Evolutionary conservation across 2,329 filamentous ascomycete genomes (phyloP).

Genomic region (Fusarium acutatum): DNA sequence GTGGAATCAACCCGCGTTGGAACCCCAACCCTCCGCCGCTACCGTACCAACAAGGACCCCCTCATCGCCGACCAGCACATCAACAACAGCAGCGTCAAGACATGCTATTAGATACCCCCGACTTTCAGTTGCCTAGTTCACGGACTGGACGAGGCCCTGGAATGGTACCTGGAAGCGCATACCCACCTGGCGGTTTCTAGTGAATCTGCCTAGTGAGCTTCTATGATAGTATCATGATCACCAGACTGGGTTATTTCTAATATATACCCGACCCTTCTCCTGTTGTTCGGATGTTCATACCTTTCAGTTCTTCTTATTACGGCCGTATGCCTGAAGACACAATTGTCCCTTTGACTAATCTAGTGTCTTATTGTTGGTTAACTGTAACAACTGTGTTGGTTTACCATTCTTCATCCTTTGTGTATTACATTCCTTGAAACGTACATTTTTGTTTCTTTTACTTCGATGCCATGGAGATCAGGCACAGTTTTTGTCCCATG

Average conservation of each 20-base stretch:
- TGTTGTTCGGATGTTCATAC: slow-evolving; percentile 2
- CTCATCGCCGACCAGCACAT: slow-evolving; percentile 56
- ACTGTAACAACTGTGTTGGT: slow-evolving; percentile 2
- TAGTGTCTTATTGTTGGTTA: slow-evolving; percentile 9
- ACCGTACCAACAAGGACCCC: slow-evolving; percentile 54
- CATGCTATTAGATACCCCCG: slow-evolving; percentile 82
- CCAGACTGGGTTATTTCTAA: not conserved
- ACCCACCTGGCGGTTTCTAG: slow-evolving; percentile 52
- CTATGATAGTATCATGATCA: not conserved
- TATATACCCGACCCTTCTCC: not conserved
- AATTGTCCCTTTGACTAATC: slow-evolving; percentile 16
- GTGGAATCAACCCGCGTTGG: slow-evolving; percentile 90
- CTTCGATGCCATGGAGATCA: slow-evolving; percentile 9
- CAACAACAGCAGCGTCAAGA: slow-evolving; percentile 70
- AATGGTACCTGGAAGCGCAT: slow-evolving; percentile 64
- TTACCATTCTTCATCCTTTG: not conserved
- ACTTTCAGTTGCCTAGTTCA: slow-evolving; percentile 76
- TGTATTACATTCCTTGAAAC: not conserved
- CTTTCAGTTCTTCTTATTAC: slow-evolving; percentile 2
- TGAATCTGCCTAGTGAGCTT: slow-evolving; percentile 8
- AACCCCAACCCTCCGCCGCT: slow-evolving; percentile 62
- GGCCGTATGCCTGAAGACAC: slow-evolving; percentile 16
- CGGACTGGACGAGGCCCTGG: slow-evolving; percentile 50
- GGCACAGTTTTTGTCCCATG: not conserved
- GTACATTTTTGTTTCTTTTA: not conserved